Evolutionary conservation across 306 rosid species (phyloP).

Genomic region (Gastrolobium bilobum): DNA sequence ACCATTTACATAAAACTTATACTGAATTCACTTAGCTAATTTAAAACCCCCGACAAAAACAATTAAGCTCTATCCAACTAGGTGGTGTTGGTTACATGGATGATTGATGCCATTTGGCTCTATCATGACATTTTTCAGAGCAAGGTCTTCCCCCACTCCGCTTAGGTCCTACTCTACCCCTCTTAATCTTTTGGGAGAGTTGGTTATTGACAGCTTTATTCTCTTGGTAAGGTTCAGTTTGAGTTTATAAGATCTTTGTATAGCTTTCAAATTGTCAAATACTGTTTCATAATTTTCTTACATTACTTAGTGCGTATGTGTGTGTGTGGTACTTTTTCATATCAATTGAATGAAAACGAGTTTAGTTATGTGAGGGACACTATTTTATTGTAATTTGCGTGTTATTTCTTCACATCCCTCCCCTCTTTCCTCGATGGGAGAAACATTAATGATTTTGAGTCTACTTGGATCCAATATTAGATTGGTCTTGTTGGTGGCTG

Average conservation of each 20-base stretch:
- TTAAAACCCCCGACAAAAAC: not conserved
- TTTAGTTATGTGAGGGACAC: not conserved
- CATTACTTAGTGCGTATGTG: not conserved
- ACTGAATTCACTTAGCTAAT: not conserved
- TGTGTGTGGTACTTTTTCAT: not conserved
- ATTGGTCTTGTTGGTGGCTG: not conserved
- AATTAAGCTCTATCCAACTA: not conserved
- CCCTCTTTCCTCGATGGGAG: not conserved
- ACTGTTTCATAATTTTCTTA: not conserved
- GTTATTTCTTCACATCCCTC: not conserved
- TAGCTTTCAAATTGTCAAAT: not conserved
- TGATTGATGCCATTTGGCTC: not conserved
- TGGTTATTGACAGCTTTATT: too few relatives aligned
- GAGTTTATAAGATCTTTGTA: not conserved
- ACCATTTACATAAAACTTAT: not conserved
- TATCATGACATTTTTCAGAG: too few relatives aligned
- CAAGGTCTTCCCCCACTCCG: too few relatives aligned
- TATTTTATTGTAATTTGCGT: slow-evolving; percentile 1
- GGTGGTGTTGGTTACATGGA: not conserved
- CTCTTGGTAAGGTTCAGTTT: not conserved
- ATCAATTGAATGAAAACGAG: not conserved
- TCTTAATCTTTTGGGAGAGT: too few relatives aligned
- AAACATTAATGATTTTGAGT: not conserved
- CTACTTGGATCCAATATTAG: not conserved
- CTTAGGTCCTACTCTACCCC: too few relatives aligned